Conservation (phyloP, 2,329 filamentous ascomycete species). For the Cordyceps javanica region DNA sequence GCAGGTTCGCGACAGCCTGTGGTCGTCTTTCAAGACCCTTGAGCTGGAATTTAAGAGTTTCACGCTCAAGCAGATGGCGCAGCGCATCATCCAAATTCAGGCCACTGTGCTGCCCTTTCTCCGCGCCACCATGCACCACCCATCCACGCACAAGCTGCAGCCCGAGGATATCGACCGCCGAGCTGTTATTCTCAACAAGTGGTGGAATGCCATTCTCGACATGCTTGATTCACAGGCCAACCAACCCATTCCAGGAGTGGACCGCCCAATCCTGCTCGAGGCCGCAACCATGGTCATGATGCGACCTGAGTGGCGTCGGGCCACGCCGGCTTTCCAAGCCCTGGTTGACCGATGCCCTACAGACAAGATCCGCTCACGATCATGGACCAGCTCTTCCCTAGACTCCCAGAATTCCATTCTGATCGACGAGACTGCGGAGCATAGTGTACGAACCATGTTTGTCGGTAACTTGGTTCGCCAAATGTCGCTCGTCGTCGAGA, state of each 20-base stretch:
- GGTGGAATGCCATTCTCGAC: conserved; percentile 81
- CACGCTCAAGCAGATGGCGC: conserved; percentile 61
- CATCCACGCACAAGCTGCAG: conserved; percentile 57
- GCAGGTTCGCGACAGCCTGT: conserved; percentile 45
- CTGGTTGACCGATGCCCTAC: conserved; percentile 48
- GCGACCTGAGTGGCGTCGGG: conserved; percentile 77
- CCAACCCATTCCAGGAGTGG: conserved; percentile 75
- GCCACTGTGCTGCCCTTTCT: conserved; percentile 71
- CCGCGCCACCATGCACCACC: conserved; percentile 59
- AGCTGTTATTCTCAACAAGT: conserved; percentile 75
- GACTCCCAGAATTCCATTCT: conserved; percentile 57
- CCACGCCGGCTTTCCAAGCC: conserved; percentile 61
- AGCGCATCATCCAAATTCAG: conserved; percentile 72
- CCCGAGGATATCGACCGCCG: conserved; percentile 79
- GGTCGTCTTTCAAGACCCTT: conserved; percentile 48
- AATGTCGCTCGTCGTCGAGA: conserved; percentile 81
- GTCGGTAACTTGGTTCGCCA: conserved; percentile 75
- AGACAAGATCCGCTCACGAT: conserved; percentile 39
- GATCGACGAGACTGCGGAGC: conserved; percentile 64
- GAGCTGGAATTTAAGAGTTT: conserved; percentile 52
- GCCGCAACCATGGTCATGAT: conserved; percentile 78
- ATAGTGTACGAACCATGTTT: conserved; percentile 86
- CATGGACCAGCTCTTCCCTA: conserved; percentile 47
- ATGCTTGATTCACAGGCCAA: conserved; percentile 64
- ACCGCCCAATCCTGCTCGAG: conserved; percentile 74